Percentiles rank a stretch among this genome's conserved stretches.
Evolutionary conservation across 176 grass and related monocot genomes (phyloP).

Genomic region (Carex myosuroides): DNA sequence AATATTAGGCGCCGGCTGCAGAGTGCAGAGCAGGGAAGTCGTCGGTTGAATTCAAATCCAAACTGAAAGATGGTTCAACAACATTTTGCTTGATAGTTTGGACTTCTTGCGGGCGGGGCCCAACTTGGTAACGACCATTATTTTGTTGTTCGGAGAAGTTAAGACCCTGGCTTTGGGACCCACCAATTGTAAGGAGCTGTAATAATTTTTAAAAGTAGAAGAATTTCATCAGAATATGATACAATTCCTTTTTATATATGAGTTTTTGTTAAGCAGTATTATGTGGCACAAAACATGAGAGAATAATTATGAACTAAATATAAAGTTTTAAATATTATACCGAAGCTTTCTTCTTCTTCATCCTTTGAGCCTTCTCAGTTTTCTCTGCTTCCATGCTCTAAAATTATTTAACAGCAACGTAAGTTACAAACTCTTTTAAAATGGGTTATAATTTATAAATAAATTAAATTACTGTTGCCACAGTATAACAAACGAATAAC

Average conservation of each 20-base stretch:
- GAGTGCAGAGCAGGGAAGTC: background rate
- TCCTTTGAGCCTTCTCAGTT: background rate
- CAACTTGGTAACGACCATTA: background rate
- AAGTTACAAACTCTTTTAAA: background rate
- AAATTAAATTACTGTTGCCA: background rate
- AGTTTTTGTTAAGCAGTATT: background rate
- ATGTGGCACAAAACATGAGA: background rate
- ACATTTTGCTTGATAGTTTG: background rate
- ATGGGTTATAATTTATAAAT: background rate
- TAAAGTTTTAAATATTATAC: background rate
- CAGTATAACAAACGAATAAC: background rate
- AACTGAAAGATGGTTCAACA: background rate
- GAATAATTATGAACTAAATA: background rate
- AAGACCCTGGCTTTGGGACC: background rate
- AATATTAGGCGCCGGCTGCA: background rate
- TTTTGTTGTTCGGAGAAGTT: background rate
- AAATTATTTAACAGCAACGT: background rate
- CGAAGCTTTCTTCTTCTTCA: background rate
- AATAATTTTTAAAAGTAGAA: background rate
- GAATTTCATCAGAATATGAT: background rate
- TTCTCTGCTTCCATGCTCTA: conserved; percentile 1
- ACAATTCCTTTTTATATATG: background rate
- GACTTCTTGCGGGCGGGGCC: background rate
- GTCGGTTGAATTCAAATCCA: background rate
- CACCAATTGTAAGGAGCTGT: background rate